These are phyloP conservation scores for Penicillium robsamsonii DNA, from an alignment of 495 filamentous ascomycete genomes.

Conservation along the genomic window DNA sequence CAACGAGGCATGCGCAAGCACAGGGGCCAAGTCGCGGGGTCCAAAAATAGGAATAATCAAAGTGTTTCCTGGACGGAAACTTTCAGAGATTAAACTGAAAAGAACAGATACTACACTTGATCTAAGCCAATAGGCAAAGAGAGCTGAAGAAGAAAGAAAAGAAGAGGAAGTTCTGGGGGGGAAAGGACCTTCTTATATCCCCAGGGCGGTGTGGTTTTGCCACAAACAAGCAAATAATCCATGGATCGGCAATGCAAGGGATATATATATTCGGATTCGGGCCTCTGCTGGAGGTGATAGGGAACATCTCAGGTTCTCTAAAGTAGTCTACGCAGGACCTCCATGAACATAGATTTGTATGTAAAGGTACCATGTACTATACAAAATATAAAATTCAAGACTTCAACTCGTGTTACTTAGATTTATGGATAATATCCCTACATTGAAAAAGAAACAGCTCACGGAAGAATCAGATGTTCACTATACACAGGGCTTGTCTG, in stretches of 20 bases:
- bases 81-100: conserved; percentile 91
- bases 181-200: not conserved
- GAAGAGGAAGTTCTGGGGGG: conserved; percentile 32
- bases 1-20: conserved; percentile 72
- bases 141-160: conserved; percentile 54
- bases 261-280: no score
- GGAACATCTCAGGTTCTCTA: no score
- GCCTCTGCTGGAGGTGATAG: no score
- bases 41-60: conserved; percentile 86
- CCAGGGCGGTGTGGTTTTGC: not conserved
- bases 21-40: conserved; percentile 59
- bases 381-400: not conserved
- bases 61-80: conserved; percentile 65
- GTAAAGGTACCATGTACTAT: not conserved
- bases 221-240: not conserved
- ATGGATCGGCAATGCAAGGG: no score
- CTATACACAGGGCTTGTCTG: conserved; percentile 36
- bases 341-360: not conserved
- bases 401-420: not conserved
- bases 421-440: not conserved
- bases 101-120: conserved; percentile 99
- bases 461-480: conserved; percentile 27
- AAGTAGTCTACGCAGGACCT: no score
- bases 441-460: not conserved
- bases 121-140: conserved; percentile 67